Base-by-base conservation (phyloP, 805 yeast species). In the Blastobotrys muscicola region DNA sequence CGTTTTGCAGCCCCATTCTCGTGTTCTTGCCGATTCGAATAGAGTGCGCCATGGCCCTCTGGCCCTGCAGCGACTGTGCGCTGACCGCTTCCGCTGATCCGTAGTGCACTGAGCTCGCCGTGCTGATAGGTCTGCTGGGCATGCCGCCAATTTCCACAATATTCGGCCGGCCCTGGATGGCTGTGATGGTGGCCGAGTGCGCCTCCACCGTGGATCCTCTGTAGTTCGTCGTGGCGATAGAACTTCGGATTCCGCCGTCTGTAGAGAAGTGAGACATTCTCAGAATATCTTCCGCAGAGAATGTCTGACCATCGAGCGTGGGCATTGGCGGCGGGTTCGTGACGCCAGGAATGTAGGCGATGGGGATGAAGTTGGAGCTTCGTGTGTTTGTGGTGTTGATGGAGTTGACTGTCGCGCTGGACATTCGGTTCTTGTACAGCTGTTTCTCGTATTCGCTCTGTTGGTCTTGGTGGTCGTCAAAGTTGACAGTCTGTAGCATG, bases 261-360 rank as follows among this genome's bases (percentile, higher is more conserved):
- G 43, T 39, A n/a, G 50, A 42, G 23, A 50, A 36, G 7, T 46
- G 49, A 8, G 56, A 51, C 20, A 47, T 48, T 8, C 58, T 44
- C 31, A 56, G 43, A 10, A 53, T 44, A 35, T 55, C 59, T 5
- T 51, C 52, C 2, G 59, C 59, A 5, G 51, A 44, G 44, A 57
- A 50, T 33, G 42, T 40, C 46, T 45, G 48, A 3, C 13, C 31
- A 14, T 32, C 20, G 4, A 39, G 15, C 26, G 31, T 53, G 31
- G 51, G 58, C 41, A 52, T 41, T 12, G 58, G 51, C 14, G 61
- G 56, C 50, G 45, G 44, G 38, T 48, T 47, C 29, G 58, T 84
- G 37, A 87, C 96, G 32, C 97, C 97, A 0, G 97, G 97, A 47
- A 89, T 85, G 58, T 87, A 89, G 2, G 95, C 95, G 45, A 90